Evolutionary conservation across 345 rosid genomes (phyloP).

Genomic region (Gossypium rotundifolium): DNA sequence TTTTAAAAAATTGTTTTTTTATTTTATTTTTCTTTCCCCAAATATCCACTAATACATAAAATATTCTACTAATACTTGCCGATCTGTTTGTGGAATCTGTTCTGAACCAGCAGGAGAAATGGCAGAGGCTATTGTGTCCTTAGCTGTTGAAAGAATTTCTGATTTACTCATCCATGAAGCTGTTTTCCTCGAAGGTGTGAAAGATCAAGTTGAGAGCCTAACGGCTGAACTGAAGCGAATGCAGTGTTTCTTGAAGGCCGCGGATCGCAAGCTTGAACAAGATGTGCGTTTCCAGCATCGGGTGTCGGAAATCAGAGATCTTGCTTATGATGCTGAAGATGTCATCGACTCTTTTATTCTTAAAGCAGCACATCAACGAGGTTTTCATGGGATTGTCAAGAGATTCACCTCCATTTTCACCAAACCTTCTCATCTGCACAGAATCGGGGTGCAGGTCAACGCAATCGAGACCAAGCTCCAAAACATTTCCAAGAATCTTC

Average conservation of each 20-base stretch:
- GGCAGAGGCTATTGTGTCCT: too few species aligned
- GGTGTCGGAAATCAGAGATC: neutral
- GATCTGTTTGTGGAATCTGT: too few species aligned
- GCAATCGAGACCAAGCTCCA: neutral
- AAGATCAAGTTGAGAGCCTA: neutral
- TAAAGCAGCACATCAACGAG: neutral
- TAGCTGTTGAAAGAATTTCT: neutral
- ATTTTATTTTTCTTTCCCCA: too few species aligned
- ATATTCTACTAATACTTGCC: too few species aligned
- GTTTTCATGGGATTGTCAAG: neutral
- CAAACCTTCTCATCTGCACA: neutral
- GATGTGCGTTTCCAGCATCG: neutral
- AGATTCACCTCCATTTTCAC: neutral
- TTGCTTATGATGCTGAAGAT: constrained; percentile 1
- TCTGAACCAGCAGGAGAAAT: too few species aligned
- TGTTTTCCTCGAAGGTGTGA: neutral
- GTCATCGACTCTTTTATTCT: neutral
- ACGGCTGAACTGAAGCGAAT: neutral
- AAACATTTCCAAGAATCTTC: neutral
- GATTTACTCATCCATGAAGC: neutral
- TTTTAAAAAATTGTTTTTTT: too few species aligned
- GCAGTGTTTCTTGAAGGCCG: neutral
- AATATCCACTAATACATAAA: too few species aligned
- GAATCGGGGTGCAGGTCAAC: neutral
- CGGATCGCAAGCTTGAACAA: neutral